phyloP scores from a whole-genome alignment of 2,329 filamentous ascomycete species.

The Penicillium psychrosexuale region DNA sequence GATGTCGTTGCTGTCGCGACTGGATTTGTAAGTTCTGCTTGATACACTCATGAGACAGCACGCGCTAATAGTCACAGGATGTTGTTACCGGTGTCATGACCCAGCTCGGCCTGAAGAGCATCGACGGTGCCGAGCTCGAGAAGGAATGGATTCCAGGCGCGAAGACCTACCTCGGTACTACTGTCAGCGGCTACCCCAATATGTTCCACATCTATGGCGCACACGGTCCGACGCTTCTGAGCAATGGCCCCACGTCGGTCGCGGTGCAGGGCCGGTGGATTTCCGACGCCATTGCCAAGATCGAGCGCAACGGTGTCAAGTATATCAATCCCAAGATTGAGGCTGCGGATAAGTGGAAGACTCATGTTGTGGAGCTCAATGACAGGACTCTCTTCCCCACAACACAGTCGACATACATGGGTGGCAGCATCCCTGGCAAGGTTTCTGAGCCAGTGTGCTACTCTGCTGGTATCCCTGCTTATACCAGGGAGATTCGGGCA shows the following conservation, averaged over 20 bases:
- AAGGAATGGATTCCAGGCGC: constrained; percentile 41
- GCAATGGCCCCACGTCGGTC: constrained; percentile 55
- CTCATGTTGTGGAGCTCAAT: constrained; percentile 47
- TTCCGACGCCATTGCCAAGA: constrained; percentile 49
- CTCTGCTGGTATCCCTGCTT: constrained; percentile 18
- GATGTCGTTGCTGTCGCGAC: constrained; percentile 46
- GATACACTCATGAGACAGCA: background rate
- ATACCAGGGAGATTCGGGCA: constrained; percentile 8
- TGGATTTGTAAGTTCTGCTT: constrained; percentile 33
- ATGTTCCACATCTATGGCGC: constrained; percentile 55
- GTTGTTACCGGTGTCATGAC: constrained; percentile 42
- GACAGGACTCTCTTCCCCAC: constrained; percentile 51
- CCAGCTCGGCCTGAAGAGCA: constrained; percentile 39
- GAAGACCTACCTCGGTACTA: constrained; percentile 44
- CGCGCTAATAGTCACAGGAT: constrained; percentile 23
- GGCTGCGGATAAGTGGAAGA: constrained; percentile 50
- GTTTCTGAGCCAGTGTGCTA: constrained; percentile 52
- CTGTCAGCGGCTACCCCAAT: constrained; percentile 47
- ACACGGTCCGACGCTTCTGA: constrained; percentile 56
- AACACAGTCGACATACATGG: constrained; percentile 55
- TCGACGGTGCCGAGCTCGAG: constrained; percentile 30
- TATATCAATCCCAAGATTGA: constrained; percentile 52
- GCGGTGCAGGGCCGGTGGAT: constrained; percentile 60
- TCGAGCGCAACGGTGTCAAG: constrained; percentile 47
- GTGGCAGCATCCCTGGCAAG: constrained; percentile 55